Evolutionary conservation across 2,329 filamentous ascomycete species (phyloP).

Genomic region (Arthrinium puccinioides): DNA sequence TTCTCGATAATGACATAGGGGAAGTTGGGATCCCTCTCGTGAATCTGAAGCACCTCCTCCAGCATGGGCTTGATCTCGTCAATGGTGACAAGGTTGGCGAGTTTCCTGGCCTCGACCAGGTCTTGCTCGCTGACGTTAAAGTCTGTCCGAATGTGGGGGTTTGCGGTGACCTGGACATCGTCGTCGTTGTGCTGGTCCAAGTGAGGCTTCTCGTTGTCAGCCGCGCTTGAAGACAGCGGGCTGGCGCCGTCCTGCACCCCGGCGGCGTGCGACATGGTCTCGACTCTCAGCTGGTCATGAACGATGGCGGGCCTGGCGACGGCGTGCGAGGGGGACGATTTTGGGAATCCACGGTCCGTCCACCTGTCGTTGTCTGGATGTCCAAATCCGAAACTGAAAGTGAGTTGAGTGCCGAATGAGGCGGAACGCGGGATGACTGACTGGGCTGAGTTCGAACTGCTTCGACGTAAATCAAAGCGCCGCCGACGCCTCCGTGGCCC

Average conservation of each 20-base stretch:
- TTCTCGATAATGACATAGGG: slow-evolving; percentile 30
- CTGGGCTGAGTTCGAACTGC: neutral
- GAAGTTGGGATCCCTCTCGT: slow-evolving; percentile 41
- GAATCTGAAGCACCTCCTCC: slow-evolving; percentile 30
- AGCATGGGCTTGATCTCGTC: slow-evolving; percentile 21
- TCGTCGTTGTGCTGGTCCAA: neutral
- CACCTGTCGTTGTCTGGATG: neutral
- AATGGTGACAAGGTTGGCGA: slow-evolving; percentile 13
- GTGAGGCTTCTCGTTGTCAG: neutral
- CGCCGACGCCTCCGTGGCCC: too few relatives aligned
- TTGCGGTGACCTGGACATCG: too few relatives aligned
- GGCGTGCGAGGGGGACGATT: neutral
- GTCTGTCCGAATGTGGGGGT: slow-evolving; percentile 7
- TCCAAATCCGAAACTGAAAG: neutral
- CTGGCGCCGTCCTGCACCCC: neutral
- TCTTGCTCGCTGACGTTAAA: slow-evolving; percentile 17
- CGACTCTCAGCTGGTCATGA: neutral
- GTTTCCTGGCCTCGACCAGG: slow-evolving; percentile 14
- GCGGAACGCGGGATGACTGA: neutral
- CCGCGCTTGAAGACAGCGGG: neutral
- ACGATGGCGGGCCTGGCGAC: neutral
- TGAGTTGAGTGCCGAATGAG: neutral
- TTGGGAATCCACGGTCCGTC: neutral
- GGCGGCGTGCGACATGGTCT: neutral
- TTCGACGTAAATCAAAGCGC: too few relatives aligned